phyloP scores from a whole-genome alignment of 169 alveolate genomes.

The Plasmodium cynomolgi region DNA sequence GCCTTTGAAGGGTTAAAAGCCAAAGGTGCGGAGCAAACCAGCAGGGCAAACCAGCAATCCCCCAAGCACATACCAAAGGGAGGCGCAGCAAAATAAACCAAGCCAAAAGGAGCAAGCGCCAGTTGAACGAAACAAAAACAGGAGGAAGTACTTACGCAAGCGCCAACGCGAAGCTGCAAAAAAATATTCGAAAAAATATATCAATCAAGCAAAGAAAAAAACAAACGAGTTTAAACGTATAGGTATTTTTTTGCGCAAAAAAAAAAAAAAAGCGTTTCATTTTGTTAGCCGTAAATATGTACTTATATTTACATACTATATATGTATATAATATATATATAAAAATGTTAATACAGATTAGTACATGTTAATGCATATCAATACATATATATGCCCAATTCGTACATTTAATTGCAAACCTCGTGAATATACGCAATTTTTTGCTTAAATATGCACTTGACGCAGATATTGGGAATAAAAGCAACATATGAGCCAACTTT shows the following conservation, averaged over 20 bases:
- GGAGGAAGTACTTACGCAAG: neutral
- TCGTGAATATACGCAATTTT: neutral
- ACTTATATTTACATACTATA: neutral
- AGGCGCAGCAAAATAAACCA: neutral
- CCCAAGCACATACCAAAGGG: neutral
- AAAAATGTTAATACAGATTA: neutral
- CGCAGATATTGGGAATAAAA: neutral
- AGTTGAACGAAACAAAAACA: neutral
- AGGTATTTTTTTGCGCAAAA: neutral
- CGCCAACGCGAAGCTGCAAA: neutral
- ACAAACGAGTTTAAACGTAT: neutral
- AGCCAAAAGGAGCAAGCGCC: neutral
- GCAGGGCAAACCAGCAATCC: neutral
- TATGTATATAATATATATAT: neutral
- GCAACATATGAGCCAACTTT: neutral
- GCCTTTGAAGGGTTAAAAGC: neutral
- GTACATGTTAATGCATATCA: neutral
- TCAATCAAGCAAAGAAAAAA: neutral
- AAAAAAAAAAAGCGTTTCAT: neutral
- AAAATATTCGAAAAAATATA: neutral
- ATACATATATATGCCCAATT: neutral
- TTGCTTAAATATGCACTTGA: neutral
- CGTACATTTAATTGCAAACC: neutral
- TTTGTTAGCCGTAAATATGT: conserved; percentile 4
- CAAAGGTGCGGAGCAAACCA: neutral